phyloP scores from a whole-genome alignment of 108 stramenopile genomes.

The Mediolabrus comicus region DNA sequence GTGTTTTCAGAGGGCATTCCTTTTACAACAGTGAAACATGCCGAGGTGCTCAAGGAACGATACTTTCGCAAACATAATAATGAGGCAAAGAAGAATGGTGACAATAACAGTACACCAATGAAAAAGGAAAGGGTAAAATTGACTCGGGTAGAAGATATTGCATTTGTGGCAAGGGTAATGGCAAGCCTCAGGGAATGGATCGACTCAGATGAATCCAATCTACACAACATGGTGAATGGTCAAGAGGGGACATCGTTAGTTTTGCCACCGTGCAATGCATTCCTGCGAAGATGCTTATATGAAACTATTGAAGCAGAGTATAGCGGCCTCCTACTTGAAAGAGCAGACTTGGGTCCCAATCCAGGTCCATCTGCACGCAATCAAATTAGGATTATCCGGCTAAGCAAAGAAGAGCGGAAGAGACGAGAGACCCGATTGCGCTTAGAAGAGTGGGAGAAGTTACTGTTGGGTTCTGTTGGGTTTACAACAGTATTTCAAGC shows the following conservation, averaged over 20 bases:
- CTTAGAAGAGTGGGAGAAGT: constrained; percentile 59
- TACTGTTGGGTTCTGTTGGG: constrained; percentile 60
- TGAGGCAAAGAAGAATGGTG: constrained; percentile 8
- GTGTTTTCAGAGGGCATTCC: constrained; percentile 68
- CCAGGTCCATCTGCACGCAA: constrained; percentile 27
- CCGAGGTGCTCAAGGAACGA: constrained; percentile 35
- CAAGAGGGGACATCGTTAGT: constrained; percentile 57
- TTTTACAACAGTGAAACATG: constrained; percentile 44
- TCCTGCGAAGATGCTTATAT: constrained; percentile 75
- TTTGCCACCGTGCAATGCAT: constrained; percentile 76
- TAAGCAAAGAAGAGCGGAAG: constrained; percentile 55
- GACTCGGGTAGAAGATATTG: constrained; percentile 49
- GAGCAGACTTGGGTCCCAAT: constrained; percentile 21
- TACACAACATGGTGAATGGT: background rate
- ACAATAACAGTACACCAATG: constrained; percentile 1
- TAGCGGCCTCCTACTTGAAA: constrained; percentile 65
- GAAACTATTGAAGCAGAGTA: constrained; percentile 79
- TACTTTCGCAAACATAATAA: constrained; percentile 36
- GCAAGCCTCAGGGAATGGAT: constrained; percentile 81
- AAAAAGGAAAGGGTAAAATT: constrained; percentile 27
- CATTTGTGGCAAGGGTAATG: constrained; percentile 67
- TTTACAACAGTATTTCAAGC: constrained; percentile 78
- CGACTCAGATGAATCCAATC: constrained; percentile 51
- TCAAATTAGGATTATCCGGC: constrained; percentile 69
- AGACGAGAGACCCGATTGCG: constrained; percentile 48